Evolutionary conservation across 164 flowering plant species (phyloP).

Genomic region (Taxillus chinensis): DNA sequence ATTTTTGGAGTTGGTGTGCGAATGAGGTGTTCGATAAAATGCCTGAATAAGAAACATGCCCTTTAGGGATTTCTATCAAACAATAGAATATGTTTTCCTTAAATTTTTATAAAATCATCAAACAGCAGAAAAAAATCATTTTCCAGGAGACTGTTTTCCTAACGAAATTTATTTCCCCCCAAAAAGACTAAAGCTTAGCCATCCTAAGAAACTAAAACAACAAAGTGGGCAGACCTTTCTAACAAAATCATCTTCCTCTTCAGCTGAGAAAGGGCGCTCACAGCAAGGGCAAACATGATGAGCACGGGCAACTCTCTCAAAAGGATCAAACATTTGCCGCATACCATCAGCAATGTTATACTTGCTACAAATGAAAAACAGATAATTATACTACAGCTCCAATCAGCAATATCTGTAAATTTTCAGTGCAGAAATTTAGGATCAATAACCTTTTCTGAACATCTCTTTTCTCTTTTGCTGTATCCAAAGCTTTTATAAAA

Average conservation of each 20-base stretch:
- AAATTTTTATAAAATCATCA: too few relatives aligned
- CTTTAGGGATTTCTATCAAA: too few relatives aligned
- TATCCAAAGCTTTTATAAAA: constrained; percentile 47
- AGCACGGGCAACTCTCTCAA: constrained; percentile 87
- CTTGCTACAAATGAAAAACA: constrained; percentile 46
- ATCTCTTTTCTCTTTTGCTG: constrained; percentile 71
- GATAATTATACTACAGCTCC: background rate
- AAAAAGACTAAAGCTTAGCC: background rate
- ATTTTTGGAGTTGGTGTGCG: too few relatives aligned
- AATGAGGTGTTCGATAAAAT: too few relatives aligned
- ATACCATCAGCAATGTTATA: constrained; percentile 82
- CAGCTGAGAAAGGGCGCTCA: constrained; percentile 83
- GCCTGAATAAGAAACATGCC: too few relatives aligned
- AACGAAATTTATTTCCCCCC: too few relatives aligned
- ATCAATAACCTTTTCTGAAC: constrained; percentile 59
- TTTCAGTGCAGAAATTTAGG: background rate
- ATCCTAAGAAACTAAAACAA: background rate
- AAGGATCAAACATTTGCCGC: constrained; percentile 92
- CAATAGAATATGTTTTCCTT: too few relatives aligned
- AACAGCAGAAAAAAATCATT: background rate
- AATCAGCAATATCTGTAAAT: background rate
- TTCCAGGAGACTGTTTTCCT: too few relatives aligned
- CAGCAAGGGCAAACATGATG: constrained; percentile 94
- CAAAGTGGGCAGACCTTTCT: constrained; percentile 47
- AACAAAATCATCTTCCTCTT: constrained; percentile 91